Evolutionary conservation across 2,329 filamentous ascomycete species (phyloP).

Genomic region (Whalleya microplaca): DNA sequence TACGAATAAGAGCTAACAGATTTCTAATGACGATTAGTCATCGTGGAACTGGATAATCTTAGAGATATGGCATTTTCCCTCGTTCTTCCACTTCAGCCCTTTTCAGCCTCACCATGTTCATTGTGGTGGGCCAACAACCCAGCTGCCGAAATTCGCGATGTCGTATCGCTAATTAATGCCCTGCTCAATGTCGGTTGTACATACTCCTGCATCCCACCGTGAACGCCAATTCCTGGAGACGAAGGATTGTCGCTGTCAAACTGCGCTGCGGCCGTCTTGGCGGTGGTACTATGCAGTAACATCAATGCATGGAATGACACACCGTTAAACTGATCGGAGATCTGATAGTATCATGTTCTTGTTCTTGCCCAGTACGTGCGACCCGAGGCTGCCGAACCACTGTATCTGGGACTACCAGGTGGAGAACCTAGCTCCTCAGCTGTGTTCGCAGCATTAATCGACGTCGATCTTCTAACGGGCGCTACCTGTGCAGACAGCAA

Average conservation of each 20-base stretch:
- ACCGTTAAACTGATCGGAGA: neutral
- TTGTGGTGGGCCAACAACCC: neutral
- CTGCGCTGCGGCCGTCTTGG: neutral
- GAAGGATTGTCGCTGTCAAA: neutral
- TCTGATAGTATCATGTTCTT: neutral
- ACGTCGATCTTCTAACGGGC: too few relatives aligned
- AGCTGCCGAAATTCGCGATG: neutral
- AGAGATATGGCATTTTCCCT: too few relatives aligned
- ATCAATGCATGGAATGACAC: neutral
- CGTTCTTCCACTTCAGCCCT: neutral
- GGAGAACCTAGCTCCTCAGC: neutral
- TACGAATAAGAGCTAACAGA: too few relatives aligned
- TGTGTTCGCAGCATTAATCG: too few relatives aligned
- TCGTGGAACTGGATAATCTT: too few relatives aligned
- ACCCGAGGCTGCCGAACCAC: neutral
- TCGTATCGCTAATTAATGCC: neutral
- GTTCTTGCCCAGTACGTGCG: neutral
- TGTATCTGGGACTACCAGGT: neutral
- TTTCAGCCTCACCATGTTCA: neutral
- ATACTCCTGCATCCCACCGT: neutral
- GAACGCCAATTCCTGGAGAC: neutral
- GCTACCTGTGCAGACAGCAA: too few relatives aligned
- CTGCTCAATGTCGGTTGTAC: neutral
- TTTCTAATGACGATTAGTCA: too few relatives aligned
- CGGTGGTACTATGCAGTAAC: neutral